Percentiles rank a stretch among this genome's conserved stretches.
Evolutionary conservation across 2,329 filamentous ascomycete genomes (phyloP).

Genomic region (Xylariomycetidae sp.): DNA sequence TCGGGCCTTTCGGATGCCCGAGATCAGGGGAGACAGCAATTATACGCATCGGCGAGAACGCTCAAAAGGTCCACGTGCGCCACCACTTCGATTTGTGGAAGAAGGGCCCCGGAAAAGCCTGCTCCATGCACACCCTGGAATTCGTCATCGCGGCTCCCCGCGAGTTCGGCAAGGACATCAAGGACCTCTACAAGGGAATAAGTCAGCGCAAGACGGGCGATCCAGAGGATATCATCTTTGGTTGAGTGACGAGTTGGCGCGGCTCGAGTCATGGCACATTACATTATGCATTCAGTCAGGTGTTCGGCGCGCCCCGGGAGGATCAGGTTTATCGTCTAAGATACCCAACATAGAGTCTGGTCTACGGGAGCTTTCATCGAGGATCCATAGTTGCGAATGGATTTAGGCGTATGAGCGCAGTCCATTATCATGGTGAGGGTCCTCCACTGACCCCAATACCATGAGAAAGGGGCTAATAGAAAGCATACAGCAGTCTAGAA

Average conservation of each 20-base stretch:
- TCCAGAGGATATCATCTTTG: constrained; percentile 23
- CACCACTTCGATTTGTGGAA: constrained; percentile 26
- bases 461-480: no score
- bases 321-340: no score
- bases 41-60: constrained; percentile 17
- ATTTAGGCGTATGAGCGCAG: no score
- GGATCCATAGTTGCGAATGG: no score
- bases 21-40: constrained; percentile 20
- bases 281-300: no score
- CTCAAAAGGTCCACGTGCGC: constrained; percentile 14
- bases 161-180: constrained; percentile 9
- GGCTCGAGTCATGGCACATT: no score
- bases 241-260: constrained; percentile 10
- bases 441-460: no score
- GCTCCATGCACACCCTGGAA: constrained; percentile 16
- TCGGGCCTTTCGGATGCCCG: constrained; percentile 18
- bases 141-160: constrained; percentile 21
- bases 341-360: no score
- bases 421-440: no score
- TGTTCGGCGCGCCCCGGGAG: no score
- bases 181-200: constrained; percentile 17
- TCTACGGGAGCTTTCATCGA: no score
- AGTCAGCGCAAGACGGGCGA: constrained; percentile 18
- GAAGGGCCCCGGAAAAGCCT: constrained; percentile 13
- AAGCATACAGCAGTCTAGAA: no score